Evolutionary conservation across 768 basidiomycete species (phyloP), one percentile per base, ranked within the genome.

Genomic region (Suillus tomentosus): DNA sequence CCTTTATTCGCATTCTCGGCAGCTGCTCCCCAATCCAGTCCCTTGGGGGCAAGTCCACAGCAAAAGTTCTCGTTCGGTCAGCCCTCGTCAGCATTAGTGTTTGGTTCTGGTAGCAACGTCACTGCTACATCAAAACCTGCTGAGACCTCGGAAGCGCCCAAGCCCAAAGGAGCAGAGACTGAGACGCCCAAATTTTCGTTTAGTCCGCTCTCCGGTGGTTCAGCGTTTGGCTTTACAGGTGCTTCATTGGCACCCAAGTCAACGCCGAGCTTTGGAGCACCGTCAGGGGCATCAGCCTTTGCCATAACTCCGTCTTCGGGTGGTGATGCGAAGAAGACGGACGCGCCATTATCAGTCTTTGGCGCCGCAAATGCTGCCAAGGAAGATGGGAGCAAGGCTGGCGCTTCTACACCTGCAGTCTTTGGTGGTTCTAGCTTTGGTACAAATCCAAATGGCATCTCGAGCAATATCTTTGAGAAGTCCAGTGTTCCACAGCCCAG

Each of bases 321-420:
- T 63, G 42, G 64, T 71, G 73, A 67, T 55, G 50, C 65, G 36
- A 72, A 74, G 62, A 75, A 72, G 53, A 64, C 76, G 8, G 61
- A 69, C 31, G 43, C 69, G 8, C 70, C 76, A 4, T 70, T 74
- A 7, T 82, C 66, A 77, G 65, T 66, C 79, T 83, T 66, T 78
- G 76, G n/a, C 64, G 76, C 55, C 53, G 34, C 72, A 37, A 70
- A 61, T 42, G 54, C 43, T 27, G 13, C 60, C n/a, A 59, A 60
- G n/a, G 62, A 42, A 11, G 53, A 48, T 57, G 64, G 48, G 37
- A 64, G 60, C 42, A 67, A 62, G 42, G 62, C 64, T 60, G 19
- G 69, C 19, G 40, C 67, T 43, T 19, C 66, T 4, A 10, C 71
- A 8, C 43, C 71, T 15, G 62, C 63, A 60, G 40, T 63, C 34